A percentile compares a stretch with the other conserved stretches of the same genome.
These are phyloP conservation scores for Pseudodiploospora longispora DNA, from an alignment of 2,329 filamentous ascomycete species.

Conservation along the genomic window DNA sequence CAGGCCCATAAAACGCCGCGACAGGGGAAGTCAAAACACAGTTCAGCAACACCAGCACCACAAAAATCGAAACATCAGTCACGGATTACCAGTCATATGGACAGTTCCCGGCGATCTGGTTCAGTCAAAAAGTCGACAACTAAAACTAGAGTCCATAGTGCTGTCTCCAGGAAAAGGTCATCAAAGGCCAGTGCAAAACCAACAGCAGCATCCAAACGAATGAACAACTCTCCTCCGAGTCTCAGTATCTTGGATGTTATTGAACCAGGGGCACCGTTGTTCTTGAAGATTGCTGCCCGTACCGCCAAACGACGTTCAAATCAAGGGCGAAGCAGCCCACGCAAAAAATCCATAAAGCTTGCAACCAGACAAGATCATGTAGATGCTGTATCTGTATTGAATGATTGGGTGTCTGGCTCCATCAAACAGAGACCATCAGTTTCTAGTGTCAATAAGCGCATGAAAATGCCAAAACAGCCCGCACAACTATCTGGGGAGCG, in stretches of 20 bases:
- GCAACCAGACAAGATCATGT: conserved; percentile 52
- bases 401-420: conserved; percentile 47
- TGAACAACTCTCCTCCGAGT: conserved; percentile 28
- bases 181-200: conserved; percentile 1
- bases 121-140: background rate
- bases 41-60: background rate
- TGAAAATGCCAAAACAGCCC: conserved; percentile 7
- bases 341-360: conserved; percentile 50
- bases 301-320: conserved; percentile 39
- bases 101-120: background rate
- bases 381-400: conserved; percentile 45
- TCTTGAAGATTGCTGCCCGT: conserved; percentile 54
- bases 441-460: conserved; percentile 14
- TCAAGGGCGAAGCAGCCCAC: conserved; percentile 47
- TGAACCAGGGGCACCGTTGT: conserved; percentile 43
- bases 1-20: background rate
- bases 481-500: conserved; percentile 13
- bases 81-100: conserved; percentile 23
- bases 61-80: conserved; percentile 18
- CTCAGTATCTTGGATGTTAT: conserved; percentile 56
- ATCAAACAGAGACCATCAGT: conserved; percentile 36
- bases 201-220: conserved; percentile 10
- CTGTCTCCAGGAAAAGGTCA: background rate
- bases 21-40: too few species aligned
- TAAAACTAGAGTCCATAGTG: background rate